Conservation (phyloP, 2,329 filamentous ascomycete genomes). For the Aureobasidium uvarum region DNA sequence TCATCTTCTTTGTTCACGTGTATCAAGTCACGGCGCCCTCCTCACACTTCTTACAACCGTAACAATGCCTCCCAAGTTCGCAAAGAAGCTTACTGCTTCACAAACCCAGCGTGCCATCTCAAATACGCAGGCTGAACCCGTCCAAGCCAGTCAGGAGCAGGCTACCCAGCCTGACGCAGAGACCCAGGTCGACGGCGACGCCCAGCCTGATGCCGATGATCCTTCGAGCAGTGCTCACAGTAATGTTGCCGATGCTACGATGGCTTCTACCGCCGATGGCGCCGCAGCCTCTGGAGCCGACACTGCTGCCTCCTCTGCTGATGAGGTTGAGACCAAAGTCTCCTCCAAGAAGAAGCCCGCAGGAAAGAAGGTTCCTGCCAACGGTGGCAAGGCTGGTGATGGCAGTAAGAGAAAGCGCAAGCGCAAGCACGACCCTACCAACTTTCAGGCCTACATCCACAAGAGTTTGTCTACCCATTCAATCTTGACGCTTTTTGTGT, state of each 20-base stretch:
- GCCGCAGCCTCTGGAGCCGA: not conserved
- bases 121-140: not conserved
- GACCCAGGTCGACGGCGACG: not conserved
- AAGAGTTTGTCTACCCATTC: not conserved
- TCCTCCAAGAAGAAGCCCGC: not conserved
- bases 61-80: conserved; percentile 8
- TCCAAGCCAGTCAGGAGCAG: not conserved
- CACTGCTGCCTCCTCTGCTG: not conserved
- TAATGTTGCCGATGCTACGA: not conserved
- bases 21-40: not conserved
- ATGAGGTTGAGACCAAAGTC: not conserved
- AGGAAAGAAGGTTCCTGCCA: conserved; percentile 62
- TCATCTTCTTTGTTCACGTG: not conserved
- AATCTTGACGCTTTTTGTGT: not conserved
- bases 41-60: not conserved
- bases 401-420: not conserved
- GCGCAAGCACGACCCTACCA: not conserved
- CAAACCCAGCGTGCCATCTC: not conserved
- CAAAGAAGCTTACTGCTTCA: not conserved
- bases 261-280: not conserved
- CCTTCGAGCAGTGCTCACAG: not conserved
- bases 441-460: not conserved
- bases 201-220: not conserved
- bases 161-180: not conserved
- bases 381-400: conserved; percentile 39